Base-by-base conservation (phyloP, 352 stramenopile genomes). In the Pythium sukuiense region DNA sequence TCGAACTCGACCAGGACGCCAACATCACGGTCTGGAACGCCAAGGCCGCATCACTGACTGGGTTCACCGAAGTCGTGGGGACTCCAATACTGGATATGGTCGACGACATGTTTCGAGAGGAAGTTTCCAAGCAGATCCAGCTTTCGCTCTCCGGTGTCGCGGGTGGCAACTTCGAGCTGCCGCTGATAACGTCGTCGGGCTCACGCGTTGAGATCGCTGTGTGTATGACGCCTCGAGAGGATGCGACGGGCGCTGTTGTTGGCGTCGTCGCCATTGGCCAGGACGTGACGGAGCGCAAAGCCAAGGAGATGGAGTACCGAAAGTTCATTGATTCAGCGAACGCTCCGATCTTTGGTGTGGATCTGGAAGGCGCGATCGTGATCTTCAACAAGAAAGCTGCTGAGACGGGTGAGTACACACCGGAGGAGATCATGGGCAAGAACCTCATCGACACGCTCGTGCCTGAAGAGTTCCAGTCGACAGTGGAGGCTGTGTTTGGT, bases 301-400 rank as follows among this genome's bases (percentile, higher is more conserved):
- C 82, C 13, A 87, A 90, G 69, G 81, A 90, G 65, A 82, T 83
- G 72, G 82, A 89, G 71, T 89, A 89, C 69, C 70, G 67, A 3
- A 85, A 87, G 29, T 69, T 77, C 13, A 73, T 77, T 37, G 65
- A 76, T 52, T 69, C 70, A 13, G 70, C 70, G 0, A 76, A 76
- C 39, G 65, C 70, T 12, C 65, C 65, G 26, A 77, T 77, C 57
- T 68, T 80, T 49, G 71, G 71, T 11, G 72, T 89, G 0, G 80
- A 89, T 56, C 80, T 73, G 0, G 41, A 83, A 48, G 76, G 78
- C 4, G 58, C 71, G 12, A 67, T 87, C 8, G 78, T 86, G 33
- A 88, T 88, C 58, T 97, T 91, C 70, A 97, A 97, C 61, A 68
- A 91, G 20, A 94, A 92, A 54, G 89, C 84, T 2, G 65, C 76